Evolutionary conservation across 805 yeast species (phyloP), one percentile per base, ranked within the genome.

Genomic region (Wickerhamomyces xylosicus): DNA sequence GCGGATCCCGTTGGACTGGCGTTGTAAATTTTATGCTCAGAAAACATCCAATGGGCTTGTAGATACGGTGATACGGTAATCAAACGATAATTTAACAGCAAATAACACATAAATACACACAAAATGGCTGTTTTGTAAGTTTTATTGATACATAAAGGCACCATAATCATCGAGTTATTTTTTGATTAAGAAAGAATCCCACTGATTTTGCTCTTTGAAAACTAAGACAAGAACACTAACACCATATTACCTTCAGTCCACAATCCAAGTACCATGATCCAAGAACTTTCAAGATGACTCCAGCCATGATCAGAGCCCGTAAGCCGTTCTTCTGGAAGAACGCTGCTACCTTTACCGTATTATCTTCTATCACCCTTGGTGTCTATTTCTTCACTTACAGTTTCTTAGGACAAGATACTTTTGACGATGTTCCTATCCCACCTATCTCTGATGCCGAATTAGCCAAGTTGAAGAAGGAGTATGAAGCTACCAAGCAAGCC

Each of bases 351-450:
- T 74, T 89, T 37, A 66, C 66, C 15, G 60, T 72, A 0, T 64
- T 85, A 17, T 61, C 77, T 4, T 71, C 80, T n/a, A 62, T 85
- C 38, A 79, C 92, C 5, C 65, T 72, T 10, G 77, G 84, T 34
- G 80, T 86, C 20, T 89, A 69, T 52, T 34, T 59, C 49, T 66
- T 77, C 62, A 80, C 95, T 0, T 79, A 75, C 69, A 63, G 72
- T 47, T 71, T 74, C 53, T 64, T 84, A 50, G 76, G 74, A 47
- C 68, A 68, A 53, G 96, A 87, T 55, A 95, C 90, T 47, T 86
- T 90, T 57, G 76, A 71, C 35, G 96, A 89, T 57, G 85, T 90
- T 49, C 97, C 97, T 32, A 78, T 90, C 48, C 98, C 98, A 36
- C 97, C 97, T 16, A 70, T 90, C 42, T 71, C 80, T 31, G 92